Base-by-base conservation (phyloP, 2,329 filamentous ascomycete species). In the Exophiala alcalophila region DNA sequence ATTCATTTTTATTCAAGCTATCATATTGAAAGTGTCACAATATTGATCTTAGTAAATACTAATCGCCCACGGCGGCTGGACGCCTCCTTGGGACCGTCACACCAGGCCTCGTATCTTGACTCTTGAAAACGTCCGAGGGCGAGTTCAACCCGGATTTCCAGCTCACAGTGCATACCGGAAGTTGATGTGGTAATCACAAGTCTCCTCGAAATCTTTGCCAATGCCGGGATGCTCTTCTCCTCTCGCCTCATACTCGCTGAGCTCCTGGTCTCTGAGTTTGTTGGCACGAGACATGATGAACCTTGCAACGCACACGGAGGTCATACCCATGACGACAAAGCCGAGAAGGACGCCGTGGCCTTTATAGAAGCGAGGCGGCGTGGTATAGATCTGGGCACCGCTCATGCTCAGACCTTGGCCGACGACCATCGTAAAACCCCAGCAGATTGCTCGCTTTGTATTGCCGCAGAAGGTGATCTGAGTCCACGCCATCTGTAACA, bases 391-490 rank as follows among this genome's bases (percentile, higher is more conserved):
- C 21, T 40, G 35, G 8, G 42, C 25, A 2, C 21, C 42, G 14
- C n/a, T 19, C 28, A 45, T 40, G 29, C 28, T 40, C 26, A 47
- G 11, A 7, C 37, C 28, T 14, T 42, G 44, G 4, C 24, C 44
- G 24, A 36, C n/a, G 18, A 43, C 32, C 37, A 34, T 37, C 2
- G 44, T 26, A 7, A 47, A 9, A 12, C 14, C 44, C 37, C 37
- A 47, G 15, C 38, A 31, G n/a, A 30, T 31, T 11, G 30, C 44
- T 12, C 44, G 29, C 16, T 47, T 41, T 7, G 44, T 47, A 38
- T 29, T 29, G 18, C 38, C 38, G 20, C 37, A 31, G 30, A 33
- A 38, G 16, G 10, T 46, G 23, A 46, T 41, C 14, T 37, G 25
- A 8, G 41, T 37, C 43, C 43, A 46, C 15, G 43, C 20, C 2